Conservation (phyloP, 441 rosid genomes). For the Syzygium syzygioides region DNA sequence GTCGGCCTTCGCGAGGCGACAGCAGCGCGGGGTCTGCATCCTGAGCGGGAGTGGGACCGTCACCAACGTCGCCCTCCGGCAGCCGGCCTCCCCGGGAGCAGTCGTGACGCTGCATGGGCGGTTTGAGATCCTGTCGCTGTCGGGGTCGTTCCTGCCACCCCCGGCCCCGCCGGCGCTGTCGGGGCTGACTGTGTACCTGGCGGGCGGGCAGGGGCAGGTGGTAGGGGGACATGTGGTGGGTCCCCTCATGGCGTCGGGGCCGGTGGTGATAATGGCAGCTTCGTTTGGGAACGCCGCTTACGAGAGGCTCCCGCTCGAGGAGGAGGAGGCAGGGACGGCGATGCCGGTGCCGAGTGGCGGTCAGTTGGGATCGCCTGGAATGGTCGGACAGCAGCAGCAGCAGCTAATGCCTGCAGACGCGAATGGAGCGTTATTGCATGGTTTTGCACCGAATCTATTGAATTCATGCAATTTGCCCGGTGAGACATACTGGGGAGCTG, state of each 20-base stretch:
- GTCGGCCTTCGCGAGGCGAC: conserved; percentile 44
- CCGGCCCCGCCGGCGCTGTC: conserved; percentile 89
- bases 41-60: conserved; percentile 81
- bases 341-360: conserved; percentile 20
- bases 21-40: conserved; percentile 79
- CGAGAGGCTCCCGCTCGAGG: conserved; percentile 79
- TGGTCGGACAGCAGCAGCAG: conserved; percentile 32
- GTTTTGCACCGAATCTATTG: conserved; percentile 61
- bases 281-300: conserved; percentile 88
- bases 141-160: conserved; percentile 82
- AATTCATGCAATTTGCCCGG: conserved; percentile 64
- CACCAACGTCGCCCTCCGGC: conserved; percentile 60
- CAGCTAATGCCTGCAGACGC: conserved; percentile 28
- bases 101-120: conserved; percentile 81
- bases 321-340: conserved; percentile 39
- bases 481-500: conserved; percentile 71
- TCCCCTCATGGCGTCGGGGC: conserved; percentile 67
- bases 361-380: conserved; percentile 37
- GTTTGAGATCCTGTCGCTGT: conserved; percentile 77
- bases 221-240: conserved; percentile 75
- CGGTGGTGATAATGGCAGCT: conserved; percentile 79
- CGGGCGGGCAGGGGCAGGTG: conserved; percentile 84
- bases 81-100: conserved; percentile 69
- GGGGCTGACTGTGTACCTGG: conserved; percentile 60
- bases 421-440: conserved; percentile 48